Base-by-base conservation (phyloP, 495 filamentous ascomycete genomes). In the Copromyces sp. region DNA sequence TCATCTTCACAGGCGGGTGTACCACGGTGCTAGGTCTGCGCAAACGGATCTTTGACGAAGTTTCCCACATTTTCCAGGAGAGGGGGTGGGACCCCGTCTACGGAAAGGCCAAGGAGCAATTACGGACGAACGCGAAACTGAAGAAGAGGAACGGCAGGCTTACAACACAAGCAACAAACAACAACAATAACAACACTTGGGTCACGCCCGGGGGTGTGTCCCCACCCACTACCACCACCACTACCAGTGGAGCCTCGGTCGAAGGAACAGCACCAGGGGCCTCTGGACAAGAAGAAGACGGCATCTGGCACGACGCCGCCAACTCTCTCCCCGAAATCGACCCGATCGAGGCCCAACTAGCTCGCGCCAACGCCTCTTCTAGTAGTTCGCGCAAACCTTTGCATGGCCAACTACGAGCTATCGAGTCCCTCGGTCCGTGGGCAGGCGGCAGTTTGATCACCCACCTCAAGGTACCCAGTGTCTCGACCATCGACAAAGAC, bases 361-460 rank as follows among this genome's bases (percentile, higher is more conserved):
- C 29, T 37, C 53, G 53, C 3, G 17, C 29, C 3, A 65, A 65
- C 53, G 29, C 53, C 24, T 17, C 20, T 0, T 0, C 24, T 1
- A 59, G 12, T 1, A 59, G 12, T 3, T 12, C 12, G 1, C 53
- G 53, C 12, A 65, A 65, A 37, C 53, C 53, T 9, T 82, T 84
- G 1, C 78, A 82, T 20, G 93, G 92, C 8, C 79, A 87, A 20
- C 81, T 97, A 32, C 87, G 93, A 3, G 92, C 90, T 17, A 83
- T 98, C 14, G 92, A 96, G 76, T 93, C 91, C 6, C 83, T 98
- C 0, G 95, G 95, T 0, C 84, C 93, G 7, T 99, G 95, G 95
- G 89, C 90, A 42, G 95, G 95, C 20, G 94, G 90, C 5, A 97
- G 94, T 82, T 78, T 99, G 69, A 81, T 94, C 3, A 90, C 91